These are phyloP conservation scores for Candida chauliodis DNA, from an alignment of 805 yeast genomes.

Conservation along the genomic window DNA sequence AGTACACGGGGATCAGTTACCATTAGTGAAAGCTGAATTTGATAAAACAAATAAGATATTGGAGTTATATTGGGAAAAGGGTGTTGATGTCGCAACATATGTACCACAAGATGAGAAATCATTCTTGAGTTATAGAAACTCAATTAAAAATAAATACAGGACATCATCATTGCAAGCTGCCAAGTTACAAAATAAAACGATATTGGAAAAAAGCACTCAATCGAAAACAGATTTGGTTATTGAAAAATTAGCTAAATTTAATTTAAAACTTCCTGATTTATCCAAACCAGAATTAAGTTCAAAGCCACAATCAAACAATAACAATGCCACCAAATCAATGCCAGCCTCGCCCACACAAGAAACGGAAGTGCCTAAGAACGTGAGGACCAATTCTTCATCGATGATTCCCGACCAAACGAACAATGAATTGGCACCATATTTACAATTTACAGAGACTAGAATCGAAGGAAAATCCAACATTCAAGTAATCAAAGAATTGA, in stretches of 20 bases:
- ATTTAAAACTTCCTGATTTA: constrained; percentile 47
- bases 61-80: constrained; percentile 89
- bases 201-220: constrained; percentile 25
- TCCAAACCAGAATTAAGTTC: constrained; percentile 18
- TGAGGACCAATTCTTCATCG: constrained; percentile 20
- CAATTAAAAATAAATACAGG: constrained; percentile 74
- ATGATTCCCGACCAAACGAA: constrained; percentile 6
- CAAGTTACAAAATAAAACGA: constrained; percentile 41
- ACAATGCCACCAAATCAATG: constrained; percentile 18
- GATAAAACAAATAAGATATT: constrained; percentile 63
- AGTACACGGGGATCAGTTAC: constrained; percentile 96
- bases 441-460: constrained; percentile 54
- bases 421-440: constrained; percentile 50
- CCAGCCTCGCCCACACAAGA: constrained; percentile 22
- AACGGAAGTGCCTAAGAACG: constrained; percentile 17
- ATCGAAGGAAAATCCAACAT: constrained; percentile 58
- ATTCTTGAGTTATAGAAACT: constrained; percentile 69
- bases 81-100: constrained; percentile 87
- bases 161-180: constrained; percentile 74
- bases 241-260: constrained; percentile 47
- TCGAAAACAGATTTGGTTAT: constrained; percentile 40
- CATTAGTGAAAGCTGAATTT: constrained; percentile 88
- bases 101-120: constrained; percentile 88
- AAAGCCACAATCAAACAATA: constrained; percentile 5
- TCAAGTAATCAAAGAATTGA: constrained; percentile 78